Base-by-base conservation (phyloP, 352 stramenopile species). In the Pythium biforme region DNA sequence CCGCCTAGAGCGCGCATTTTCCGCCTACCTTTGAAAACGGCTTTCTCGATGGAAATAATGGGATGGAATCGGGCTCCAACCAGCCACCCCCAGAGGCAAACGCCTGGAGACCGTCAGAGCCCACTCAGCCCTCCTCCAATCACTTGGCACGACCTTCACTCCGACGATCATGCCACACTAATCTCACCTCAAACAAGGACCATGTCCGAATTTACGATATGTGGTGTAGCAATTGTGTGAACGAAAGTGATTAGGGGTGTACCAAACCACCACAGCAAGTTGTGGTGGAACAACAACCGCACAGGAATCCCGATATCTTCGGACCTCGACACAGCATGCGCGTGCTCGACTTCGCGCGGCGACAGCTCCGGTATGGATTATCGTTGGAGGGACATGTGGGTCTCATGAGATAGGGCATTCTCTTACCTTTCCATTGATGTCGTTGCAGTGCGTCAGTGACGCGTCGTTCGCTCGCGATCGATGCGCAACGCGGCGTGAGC, bases 41-140 rank as follows among this genome's bases (percentile, higher is more conserved):
- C 72, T 77, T 88, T 88, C 73, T 90, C 69, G 80, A 83, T 89
- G 79, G 82, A 89, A 91, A 91, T 89, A 89, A 89, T 89, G 79
- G 82, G 82, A 79, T 86, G 74, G 70, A 62, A 55, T 64, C 50
- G 59, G 64, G 43, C 63, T 63, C 53, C 55, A 54, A 19, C 49
- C 46, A 50, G 39, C 57, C 53, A 57, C 59, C 68, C 52, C 37
- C 52, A 46, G 6, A 43, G 37, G 37, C 37, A 43, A 59, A 58
- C 27, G 22, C 37, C 27, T n/a, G 22, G 27, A 66, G 41, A 60
- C 43, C 33, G 22, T 40, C 59, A 47, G 59, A 53, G n/a, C 66
- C 56, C 55, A 58, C 70, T 68, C 55, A 74, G 64, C 77, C 75
- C 79, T 86, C 73, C 79, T 86, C 82, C 82, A 91, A 87, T 89